Percentiles rank a stretch among this genome's conserved stretches.
phyloP scores from a whole-genome alignment of 225 moss, liverwort and hornwort species.

The Marchantia paleacea region DNA sequence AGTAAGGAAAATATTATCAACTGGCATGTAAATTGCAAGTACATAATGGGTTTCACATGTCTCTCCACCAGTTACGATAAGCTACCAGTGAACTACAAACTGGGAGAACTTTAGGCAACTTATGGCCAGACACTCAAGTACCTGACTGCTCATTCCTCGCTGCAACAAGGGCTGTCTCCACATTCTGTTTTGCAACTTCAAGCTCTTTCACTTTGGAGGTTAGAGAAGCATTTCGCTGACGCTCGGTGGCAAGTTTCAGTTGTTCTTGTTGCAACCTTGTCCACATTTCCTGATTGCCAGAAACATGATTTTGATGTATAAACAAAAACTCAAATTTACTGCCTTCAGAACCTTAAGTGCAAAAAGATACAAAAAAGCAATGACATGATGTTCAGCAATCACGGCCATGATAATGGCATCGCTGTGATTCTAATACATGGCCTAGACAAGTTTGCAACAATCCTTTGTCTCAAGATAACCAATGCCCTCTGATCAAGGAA shows the following conservation, averaged over 20 bases:
- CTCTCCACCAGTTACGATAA: no score
- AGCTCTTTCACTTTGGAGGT: slow-evolving; percentile 42
- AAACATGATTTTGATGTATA: background rate
- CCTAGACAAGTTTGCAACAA: slow-evolving; percentile 1
- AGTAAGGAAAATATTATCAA: background rate
- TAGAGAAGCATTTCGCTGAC: slow-evolving; percentile 54
- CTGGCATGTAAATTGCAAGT: background rate
- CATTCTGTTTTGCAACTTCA: slow-evolving; percentile 51
- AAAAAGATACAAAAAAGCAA: background rate
- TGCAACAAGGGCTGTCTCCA: slow-evolving; percentile 59
- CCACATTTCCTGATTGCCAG: slow-evolving; percentile 56
- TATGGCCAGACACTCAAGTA: slow-evolving; percentile 18
- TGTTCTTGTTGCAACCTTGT: slow-evolving; percentile 91
- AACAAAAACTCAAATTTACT: background rate
- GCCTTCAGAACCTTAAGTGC: background rate
- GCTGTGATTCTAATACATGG: background rate
- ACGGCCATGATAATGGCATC: background rate
- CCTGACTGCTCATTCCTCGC: slow-evolving; percentile 52
- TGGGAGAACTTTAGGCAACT: background rate
- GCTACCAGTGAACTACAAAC: background rate
- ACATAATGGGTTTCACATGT: background rate
- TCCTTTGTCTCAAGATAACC: background rate
- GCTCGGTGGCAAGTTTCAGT: slow-evolving; percentile 65
- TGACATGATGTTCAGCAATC: background rate
- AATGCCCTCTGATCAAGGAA: background rate